Evolutionary conservation across 2,329 filamentous ascomycete genomes (phyloP).

Genomic region (Fusarium phyllophilum): DNA sequence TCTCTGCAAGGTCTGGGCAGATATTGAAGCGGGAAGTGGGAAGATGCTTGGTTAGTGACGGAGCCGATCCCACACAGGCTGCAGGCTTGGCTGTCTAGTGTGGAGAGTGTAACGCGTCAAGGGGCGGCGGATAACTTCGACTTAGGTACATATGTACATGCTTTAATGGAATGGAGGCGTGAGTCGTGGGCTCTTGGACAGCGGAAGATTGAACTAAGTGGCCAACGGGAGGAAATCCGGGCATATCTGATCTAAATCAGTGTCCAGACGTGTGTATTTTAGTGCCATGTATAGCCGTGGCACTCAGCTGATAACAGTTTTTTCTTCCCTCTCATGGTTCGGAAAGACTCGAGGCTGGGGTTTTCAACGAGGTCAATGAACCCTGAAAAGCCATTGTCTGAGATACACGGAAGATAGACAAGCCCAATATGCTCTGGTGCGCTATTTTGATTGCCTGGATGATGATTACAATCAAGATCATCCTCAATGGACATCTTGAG

Average conservation of each 20-base stretch:
- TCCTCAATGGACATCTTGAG: slow-evolving; percentile 3
- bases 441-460: slow-evolving; percentile 11
- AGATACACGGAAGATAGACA: background rate
- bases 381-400: slow-evolving; percentile 3
- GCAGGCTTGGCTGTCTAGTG: slow-evolving; percentile 21
- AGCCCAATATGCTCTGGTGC: background rate
- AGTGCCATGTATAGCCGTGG: background rate
- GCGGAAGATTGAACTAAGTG: slow-evolving; percentile 28
- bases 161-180: slow-evolving; percentile 34
- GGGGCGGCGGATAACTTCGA: slow-evolving; percentile 14
- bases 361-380: background rate
- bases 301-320: background rate
- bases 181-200: slow-evolving; percentile 2
- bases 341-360: background rate
- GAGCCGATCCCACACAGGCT: slow-evolving; percentile 17
- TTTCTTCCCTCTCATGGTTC: background rate
- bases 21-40: slow-evolving; percentile 30
- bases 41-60: slow-evolving; percentile 20
- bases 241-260: background rate
- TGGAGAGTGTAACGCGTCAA: slow-evolving; percentile 40
- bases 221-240: slow-evolving; percentile 22
- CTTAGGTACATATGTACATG: background rate
- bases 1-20: slow-evolving; percentile 21
- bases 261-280: background rate
- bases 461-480: slow-evolving; percentile 6